Evolutionary conservation across 306 rosid genomes (phyloP), one percentile per base, ranked within the genome.

Genomic region (Malus fusca): DNA sequence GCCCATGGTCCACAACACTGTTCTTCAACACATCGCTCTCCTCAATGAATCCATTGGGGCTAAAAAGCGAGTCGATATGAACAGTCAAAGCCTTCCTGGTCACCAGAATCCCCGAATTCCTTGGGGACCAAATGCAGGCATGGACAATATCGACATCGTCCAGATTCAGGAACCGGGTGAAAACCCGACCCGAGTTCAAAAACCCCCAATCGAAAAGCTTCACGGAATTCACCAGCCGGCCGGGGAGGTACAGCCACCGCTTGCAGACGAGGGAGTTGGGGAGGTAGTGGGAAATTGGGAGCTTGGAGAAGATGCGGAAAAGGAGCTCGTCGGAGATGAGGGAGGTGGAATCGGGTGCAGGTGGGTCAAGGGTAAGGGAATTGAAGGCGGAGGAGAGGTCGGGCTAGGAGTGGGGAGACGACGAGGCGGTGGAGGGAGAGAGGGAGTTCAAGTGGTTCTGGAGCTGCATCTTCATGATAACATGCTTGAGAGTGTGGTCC

Each of bases 201-300:
- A 95, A 95, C n/a, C 89, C 92, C 88, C 93, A 95, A 63, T 90
- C 96, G n/a, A 79, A 68, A 12, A 90, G 81, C 76, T 77, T 85
- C 18, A 92, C 68, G 5, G 93, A 83, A 28, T 80, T 85, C 3
- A 90, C 77, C 11, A 95, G 84, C 0, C 97, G 86, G 19, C 96
- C 97, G 58, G 89, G 92, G 33, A 95, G 88, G 76, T 85, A 79
- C 60, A 95, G 72, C 99, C 99, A 95, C 7, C 97, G 91, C 79
- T 90, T 92, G 84, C 97, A 92, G 61, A 95, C 97, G 1, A 95
- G 88, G 17, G 88, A 88, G 40, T 85, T 89, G 2, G 75, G 52
- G 75, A 78, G 74, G 68, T 82, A 76, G 77, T 89, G 92, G 3
- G 85, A 83, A 72, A 60, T 82, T 0, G 90, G 93, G 35, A 86